Percentiles rank a stretch among this genome's conserved stretches.
Evolutionary conservation across 2,329 filamentous ascomycete species (phyloP).

Genomic region (Pseudogymnoascus sp.): DNA sequence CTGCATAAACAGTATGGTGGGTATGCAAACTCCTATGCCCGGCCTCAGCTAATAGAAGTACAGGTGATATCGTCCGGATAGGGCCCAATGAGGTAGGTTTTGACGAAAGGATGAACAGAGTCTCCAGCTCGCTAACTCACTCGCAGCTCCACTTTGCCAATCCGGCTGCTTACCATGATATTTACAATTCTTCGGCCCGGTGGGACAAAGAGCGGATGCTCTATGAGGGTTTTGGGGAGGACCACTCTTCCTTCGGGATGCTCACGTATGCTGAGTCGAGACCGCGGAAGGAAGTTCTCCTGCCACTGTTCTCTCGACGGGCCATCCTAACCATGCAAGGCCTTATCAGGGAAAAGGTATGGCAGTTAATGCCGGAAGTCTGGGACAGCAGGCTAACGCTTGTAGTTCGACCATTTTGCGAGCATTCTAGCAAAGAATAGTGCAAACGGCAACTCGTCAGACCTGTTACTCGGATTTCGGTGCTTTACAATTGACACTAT

Average conservation of each 20-base stretch:
- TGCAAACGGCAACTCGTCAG: conserved; percentile 16
- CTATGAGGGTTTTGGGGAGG: conserved; percentile 33
- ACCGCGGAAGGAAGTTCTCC: conserved; percentile 34
- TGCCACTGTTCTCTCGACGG: conserved; percentile 33
- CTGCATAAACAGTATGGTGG: conserved; percentile 24
- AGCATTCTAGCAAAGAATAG: conserved; percentile 23
- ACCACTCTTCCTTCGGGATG: conserved; percentile 34
- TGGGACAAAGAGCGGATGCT: conserved; percentile 34
- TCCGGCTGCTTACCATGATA: conserved; percentile 33
- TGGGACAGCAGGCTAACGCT: background rate
- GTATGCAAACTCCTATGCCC: background rate
- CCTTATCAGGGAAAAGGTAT: conserved; percentile 28
- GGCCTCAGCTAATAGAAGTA: background rate
- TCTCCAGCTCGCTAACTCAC: background rate
- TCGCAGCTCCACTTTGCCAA: conserved; percentile 34
- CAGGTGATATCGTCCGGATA: conserved; percentile 24
- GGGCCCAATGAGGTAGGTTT: conserved; percentile 23
- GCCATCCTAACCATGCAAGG: conserved; percentile 29
- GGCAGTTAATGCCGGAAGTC: background rate
- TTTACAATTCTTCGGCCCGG: conserved; percentile 33
- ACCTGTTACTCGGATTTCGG: conserved; percentile 26
- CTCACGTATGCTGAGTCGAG: conserved; percentile 32
- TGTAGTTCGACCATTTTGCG: conserved; percentile 24
- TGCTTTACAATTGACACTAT: conserved; percentile 31
- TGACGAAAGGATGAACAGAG: background rate